Percentiles rank a stretch among this genome's conserved stretches.
Evolutionary conservation across 208 protist genomes (phyloP).

Genomic region (Acanthamoeba triangularis): DNA sequence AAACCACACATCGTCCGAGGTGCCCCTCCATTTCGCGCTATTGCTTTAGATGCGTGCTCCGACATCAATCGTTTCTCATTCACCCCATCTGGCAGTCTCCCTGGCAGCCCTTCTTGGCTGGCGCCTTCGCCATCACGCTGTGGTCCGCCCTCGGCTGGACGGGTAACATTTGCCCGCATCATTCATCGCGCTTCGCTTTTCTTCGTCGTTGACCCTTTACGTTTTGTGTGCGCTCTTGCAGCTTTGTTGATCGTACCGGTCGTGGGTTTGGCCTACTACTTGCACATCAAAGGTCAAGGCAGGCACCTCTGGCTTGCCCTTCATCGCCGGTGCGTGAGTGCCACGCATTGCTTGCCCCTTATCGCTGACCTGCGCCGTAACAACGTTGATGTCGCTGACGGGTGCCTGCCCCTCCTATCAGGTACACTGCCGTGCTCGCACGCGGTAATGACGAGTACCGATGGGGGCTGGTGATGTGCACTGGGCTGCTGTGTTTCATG

Average conservation of each 20-base stretch:
- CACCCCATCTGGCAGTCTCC: neutral
- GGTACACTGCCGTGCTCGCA: constrained; percentile 29
- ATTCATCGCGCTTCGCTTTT: neutral
- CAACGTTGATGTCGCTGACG: too few species aligned
- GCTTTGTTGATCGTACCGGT: constrained; percentile 48
- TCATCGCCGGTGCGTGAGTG: neutral
- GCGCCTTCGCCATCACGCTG: constrained; percentile 20
- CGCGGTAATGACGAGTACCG: constrained; percentile 48
- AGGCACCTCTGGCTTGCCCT: constrained; percentile 19
- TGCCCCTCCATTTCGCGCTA: neutral
- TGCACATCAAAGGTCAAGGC: constrained; percentile 54
- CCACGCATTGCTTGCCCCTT: neutral
- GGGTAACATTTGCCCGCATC: neutral
- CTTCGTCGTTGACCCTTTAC: neutral
- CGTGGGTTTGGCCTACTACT: constrained; percentile 19
- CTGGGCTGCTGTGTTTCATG: neutral
- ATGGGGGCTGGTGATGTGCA: neutral
- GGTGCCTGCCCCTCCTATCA: neutral
- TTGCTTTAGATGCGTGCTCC: neutral
- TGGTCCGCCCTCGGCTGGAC: constrained; percentile 19
- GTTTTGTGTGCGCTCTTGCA: neutral
- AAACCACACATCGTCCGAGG: constrained; percentile 13
- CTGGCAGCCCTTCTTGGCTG: constrained; percentile 41
- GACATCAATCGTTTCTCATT: neutral
- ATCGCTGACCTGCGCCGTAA: neutral